Evolutionary conservation across 805 yeast genomes (phyloP).

Genomic region (Wickerhamomyces queroliae): DNA sequence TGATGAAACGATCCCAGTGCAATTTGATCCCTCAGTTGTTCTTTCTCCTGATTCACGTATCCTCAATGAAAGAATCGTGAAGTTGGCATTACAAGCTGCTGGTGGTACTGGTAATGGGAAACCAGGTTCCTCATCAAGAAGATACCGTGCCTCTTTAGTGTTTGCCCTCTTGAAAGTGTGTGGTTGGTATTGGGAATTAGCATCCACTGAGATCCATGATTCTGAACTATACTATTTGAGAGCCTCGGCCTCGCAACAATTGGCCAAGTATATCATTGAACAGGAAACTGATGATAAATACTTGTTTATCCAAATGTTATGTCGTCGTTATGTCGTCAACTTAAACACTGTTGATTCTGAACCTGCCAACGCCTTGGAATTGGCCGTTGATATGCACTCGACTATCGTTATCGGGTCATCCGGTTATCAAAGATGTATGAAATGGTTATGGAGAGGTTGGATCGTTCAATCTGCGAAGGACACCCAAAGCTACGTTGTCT

Average conservation of each 20-base stretch:
- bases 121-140: conserved; percentile 45
- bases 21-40: conserved; percentile 45
- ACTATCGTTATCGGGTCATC: conserved; percentile 70
- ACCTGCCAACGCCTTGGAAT: conserved; percentile 73
- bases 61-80: conserved; percentile 51
- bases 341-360: conserved; percentile 53
- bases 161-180: conserved; percentile 73
- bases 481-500: conserved; percentile 63
- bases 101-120: conserved; percentile 69
- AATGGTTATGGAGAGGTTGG: conserved; percentile 95
- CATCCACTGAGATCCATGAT: conserved; percentile 57
- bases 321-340: conserved; percentile 66
- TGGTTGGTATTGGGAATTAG: conserved; percentile 67
- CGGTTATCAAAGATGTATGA: conserved; percentile 81
- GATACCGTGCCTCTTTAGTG: conserved; percentile 62
- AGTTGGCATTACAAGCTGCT: conserved; percentile 64
- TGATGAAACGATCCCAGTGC: conserved; percentile 66
- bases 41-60: conserved; percentile 53
- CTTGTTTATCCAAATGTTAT: conserved; percentile 68
- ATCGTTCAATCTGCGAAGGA: conserved; percentile 68
- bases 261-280: conserved; percentile 70
- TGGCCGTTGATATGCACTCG: conserved; percentile 83
- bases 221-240: conserved; percentile 56
- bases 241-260: conserved; percentile 63
- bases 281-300: conserved; percentile 45